These are phyloP conservation scores for Mollisiaceae sp. DNA, from an alignment of 2,329 filamentous ascomycete species.

Conservation along the genomic window DNA sequence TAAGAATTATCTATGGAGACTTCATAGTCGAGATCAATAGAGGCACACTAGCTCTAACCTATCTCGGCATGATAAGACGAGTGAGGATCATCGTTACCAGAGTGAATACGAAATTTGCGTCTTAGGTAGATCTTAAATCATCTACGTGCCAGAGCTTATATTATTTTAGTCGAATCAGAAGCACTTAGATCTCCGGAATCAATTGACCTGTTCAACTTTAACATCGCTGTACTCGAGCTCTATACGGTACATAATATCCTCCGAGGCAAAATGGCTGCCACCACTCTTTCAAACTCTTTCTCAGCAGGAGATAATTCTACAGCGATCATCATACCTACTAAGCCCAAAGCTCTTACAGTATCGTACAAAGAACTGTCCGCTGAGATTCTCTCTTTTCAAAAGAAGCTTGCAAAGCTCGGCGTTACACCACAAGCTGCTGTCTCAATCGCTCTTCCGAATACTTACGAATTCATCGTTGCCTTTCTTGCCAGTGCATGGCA, in stretches of 20 bases:
- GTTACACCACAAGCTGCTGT: constrained; percentile 73
- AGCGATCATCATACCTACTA: constrained; percentile 77
- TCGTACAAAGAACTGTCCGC: constrained; percentile 70
- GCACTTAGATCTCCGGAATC: not conserved
- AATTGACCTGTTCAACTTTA: not conserved
- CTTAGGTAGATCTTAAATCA: not conserved
- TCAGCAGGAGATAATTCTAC: constrained; percentile 54
- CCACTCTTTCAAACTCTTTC: constrained; percentile 63
- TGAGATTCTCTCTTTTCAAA: constrained; percentile 74
- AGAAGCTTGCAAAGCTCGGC: constrained; percentile 76
- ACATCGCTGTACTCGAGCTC: constrained; percentile 1
- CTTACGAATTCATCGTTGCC: constrained; percentile 85
- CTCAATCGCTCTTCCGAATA: constrained; percentile 83
- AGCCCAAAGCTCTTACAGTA: constrained; percentile 64
- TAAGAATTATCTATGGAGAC: too few species aligned
- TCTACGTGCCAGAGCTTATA: not conserved
- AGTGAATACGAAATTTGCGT: constrained; percentile 8
- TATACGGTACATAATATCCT: constrained; percentile 15
- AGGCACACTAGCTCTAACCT: not conserved
- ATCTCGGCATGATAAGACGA: constrained; percentile 15
- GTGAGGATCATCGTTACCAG: constrained; percentile 18
- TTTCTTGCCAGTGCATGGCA: constrained; percentile 89
- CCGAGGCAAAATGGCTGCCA: constrained; percentile 36
- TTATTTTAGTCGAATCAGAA: not conserved
- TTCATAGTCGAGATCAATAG: not conserved